Base-by-base conservation (phyloP, 1,284 basidiomycete genomes). In the Marasmius fiardii region DNA sequence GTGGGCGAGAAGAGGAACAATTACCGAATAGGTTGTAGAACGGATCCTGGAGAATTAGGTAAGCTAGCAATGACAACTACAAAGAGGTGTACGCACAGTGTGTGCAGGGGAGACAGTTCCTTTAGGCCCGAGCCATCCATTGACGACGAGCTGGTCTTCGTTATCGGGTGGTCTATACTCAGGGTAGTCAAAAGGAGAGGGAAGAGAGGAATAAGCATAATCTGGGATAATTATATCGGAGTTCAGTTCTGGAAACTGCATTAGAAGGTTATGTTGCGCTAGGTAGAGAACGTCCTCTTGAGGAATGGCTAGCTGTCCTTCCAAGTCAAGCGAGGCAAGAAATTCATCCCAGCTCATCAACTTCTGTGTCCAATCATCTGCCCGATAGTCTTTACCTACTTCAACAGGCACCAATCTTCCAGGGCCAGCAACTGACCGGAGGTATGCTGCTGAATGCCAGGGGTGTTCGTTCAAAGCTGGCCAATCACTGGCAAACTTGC, bases 401-500 rank as follows among this genome's bases (percentile, higher is more conserved):
- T 99, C 96, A 10, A 98, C 86, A 4, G 96, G 96, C 1, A 98
- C 90, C 7, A 93, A 71, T 14, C 96, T 81, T 3, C 90, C 93
- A 31, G 81, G 82, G 8, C 95, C 95, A 1, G 84, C 83, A 1
- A 81, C 71, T 4, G 74, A 70, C 21, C 79, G 77, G 0, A 98
- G 78, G 67, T 97, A 96, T 0, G 73, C 67, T 8, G 77, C 69
- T 26, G 81, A 84, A n/a, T 67, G 58, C 95, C 94, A 96, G 7
- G 79, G 77, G 47, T 79, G 81, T 53, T 85, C 79, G 12, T 73
- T 73, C 56, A 91, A 68, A 1, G 92, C 91, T 4, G 88, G 86
- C 88, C 90, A 92, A 53, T 85, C 74, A 20, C 60, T 60, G 0
- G 84, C 80, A 66, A 81, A 87, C 1, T 78, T 75, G 8, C 72